phyloP scores from a whole-genome alignment of 2,329 filamentous ascomycete species.

The Apiospora arundinis region DNA sequence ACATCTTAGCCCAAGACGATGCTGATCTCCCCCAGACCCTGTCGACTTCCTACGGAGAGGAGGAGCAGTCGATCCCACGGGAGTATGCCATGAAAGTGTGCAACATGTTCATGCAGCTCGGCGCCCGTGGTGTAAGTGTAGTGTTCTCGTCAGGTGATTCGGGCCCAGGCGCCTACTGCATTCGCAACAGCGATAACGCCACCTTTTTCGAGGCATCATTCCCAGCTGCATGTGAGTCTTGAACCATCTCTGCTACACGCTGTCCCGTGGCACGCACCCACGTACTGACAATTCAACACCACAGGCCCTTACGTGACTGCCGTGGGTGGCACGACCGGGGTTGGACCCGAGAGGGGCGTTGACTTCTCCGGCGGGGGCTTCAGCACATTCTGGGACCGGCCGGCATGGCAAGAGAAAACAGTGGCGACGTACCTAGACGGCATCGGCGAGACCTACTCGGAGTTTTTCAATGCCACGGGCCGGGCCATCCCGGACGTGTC shows the following conservation, averaged over 20 bases:
- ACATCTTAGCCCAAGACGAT: slow-evolving; percentile 40
- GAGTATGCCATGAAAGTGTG: slow-evolving; percentile 68
- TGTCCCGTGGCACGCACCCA: background rate
- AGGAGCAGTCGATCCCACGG: slow-evolving; percentile 68
- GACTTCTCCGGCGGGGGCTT: slow-evolving; percentile 60
- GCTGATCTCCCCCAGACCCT: slow-evolving; percentile 64
- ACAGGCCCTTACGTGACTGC: slow-evolving; percentile 59
- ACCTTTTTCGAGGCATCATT: slow-evolving; percentile 60
- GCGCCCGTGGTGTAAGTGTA: slow-evolving; percentile 61
- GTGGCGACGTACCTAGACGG: slow-evolving; percentile 50
- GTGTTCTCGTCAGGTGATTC: slow-evolving; percentile 38
- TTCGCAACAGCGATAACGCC: slow-evolving; percentile 59
- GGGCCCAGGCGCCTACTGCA: slow-evolving; percentile 47
- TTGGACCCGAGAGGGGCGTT: slow-evolving; percentile 57
- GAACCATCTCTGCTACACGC: background rate
- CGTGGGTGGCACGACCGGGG: slow-evolving; percentile 61
- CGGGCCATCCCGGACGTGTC: slow-evolving; percentile 68
- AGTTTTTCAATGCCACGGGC: slow-evolving; percentile 52
- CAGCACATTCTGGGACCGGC: slow-evolving; percentile 52
- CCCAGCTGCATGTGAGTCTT: slow-evolving; percentile 54
- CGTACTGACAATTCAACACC: background rate
- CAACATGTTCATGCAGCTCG: slow-evolving; percentile 68
- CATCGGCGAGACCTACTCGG: slow-evolving; percentile 41
- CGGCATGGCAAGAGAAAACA: slow-evolving; percentile 52
- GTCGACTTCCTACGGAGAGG: slow-evolving; percentile 70